These are phyloP conservation scores for Hanseniaspora uvarum DNA, from an alignment of 1,139 yeast species.

Conservation along the genomic window DNA sequence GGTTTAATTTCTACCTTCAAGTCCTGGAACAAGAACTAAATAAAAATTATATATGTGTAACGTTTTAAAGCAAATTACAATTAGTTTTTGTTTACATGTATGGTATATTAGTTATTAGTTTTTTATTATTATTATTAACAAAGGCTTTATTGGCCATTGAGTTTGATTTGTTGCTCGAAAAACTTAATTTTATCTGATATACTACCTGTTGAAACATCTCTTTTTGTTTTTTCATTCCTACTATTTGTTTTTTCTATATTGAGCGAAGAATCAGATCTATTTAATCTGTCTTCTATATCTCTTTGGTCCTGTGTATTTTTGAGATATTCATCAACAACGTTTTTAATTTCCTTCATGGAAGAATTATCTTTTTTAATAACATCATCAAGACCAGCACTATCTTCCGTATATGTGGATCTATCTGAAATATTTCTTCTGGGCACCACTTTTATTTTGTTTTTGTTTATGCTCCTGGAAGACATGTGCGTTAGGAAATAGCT, in stretches of 20 bases:
- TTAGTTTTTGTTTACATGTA: not conserved
- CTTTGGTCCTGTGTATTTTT: not conserved
- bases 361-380: not conserved
- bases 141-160: not conserved
- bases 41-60: not conserved
- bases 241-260: not conserved
- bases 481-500: not conserved
- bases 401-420: not conserved
- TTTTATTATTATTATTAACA: too few species aligned
- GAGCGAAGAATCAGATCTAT: not conserved
- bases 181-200: conserved; percentile 16
- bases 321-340: not conserved
- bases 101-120: not conserved
- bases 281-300: not conserved
- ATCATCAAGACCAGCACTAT: not conserved
- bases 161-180: conserved; percentile 6
- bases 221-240: not conserved
- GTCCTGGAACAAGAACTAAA: conserved; percentile 51
- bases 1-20: conserved; percentile 91
- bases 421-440: conserved; percentile 3
- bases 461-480: not conserved
- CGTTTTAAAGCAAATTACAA: not conserved
- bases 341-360: not conserved
- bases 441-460: not conserved
- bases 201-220: not conserved